Percentiles rank a stretch among this genome's conserved stretches.
phyloP scores from a whole-genome alignment of 257 asterid genomes.

The Coffea canephora region DNA sequence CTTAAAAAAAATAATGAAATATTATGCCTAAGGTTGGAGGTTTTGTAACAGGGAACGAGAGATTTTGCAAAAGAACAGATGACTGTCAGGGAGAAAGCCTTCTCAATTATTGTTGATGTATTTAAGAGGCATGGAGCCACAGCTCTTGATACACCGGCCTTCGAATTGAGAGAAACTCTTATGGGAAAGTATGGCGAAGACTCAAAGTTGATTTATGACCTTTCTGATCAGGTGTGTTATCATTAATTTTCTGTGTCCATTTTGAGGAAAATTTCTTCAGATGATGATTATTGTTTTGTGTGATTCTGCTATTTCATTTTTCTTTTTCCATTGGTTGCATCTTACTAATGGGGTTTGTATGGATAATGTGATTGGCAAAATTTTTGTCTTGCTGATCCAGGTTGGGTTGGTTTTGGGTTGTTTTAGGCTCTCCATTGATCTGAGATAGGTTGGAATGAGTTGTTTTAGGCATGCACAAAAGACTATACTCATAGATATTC shows the following conservation, averaged over 20 bases:
- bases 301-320: neutral
- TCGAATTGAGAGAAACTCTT: constrained; percentile 93
- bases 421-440: constrained; percentile 2
- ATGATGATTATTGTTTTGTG: neutral
- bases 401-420: neutral
- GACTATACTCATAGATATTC: neutral
- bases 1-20: neutral
- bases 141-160: constrained; percentile 87
- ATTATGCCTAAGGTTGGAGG: constrained; percentile 4
- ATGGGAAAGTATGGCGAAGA: constrained; percentile 99
- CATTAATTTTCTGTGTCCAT: neutral
- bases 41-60: constrained; percentile 72
- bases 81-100: constrained; percentile 80
- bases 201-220: constrained; percentile 91
- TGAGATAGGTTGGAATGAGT: neutral
- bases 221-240: constrained; percentile 82
- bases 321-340: neutral
- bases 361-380: neutral
- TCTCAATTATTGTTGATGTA: constrained; percentile 62
- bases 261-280: neutral
- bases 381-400: neutral
- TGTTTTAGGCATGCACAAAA: neutral
- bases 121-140: constrained; percentile 93
- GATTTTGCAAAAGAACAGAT: constrained; percentile 93
- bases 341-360: neutral